Evolutionary conservation across 1,139 yeast species (phyloP), one percentile per base, ranked within the genome.

Genomic region (Geotrichum carabidarum): DNA sequence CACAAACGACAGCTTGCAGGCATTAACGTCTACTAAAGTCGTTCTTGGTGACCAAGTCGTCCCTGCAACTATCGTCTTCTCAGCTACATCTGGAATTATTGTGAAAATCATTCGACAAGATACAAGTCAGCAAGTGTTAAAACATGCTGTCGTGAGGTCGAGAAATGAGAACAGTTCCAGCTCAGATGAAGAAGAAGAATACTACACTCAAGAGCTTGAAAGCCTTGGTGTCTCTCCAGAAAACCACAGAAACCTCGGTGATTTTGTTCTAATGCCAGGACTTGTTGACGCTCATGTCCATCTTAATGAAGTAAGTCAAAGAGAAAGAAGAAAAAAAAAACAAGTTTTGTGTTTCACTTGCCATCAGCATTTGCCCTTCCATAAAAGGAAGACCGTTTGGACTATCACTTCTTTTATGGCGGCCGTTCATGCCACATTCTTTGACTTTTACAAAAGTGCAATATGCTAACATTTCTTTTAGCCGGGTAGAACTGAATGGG

Each of bases 201-300:
- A 42, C 22, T 42, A 48, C 35, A 41, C 34, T 30, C 18, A 42
- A 18, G 55, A 48, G n/a, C 52, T 53, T 1, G 32, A 53, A 7
- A 40, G 18, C 17, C 49, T 53, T 4, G 44, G 43, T 14, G 51
- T 53, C 32, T 34, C 43, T 1, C 53, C 50, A 12, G 53, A 37
- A 18, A 50, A 48, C 17, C 44, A 41, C 30, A 44, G 55, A 7
- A 51, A 56, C 43, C n/a, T 53, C 12, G 76, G 85, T 8, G 93
- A 94, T 0, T 69, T 76, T 30, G 79, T 80, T 32, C 77, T 91
- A 11, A 75, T 91, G 75, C 97, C 98, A 0, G 98, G 98, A 0
- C 75, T 91, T 41, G 96, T 91, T 1, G 98, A 91, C 66, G 80
- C 95, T 8, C 98, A 91, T 68, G 97, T 90, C 35, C 97, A 90